Conservation (phyloP, 352 stramenopile species). For the Phytophthora uliginosa region DNA sequence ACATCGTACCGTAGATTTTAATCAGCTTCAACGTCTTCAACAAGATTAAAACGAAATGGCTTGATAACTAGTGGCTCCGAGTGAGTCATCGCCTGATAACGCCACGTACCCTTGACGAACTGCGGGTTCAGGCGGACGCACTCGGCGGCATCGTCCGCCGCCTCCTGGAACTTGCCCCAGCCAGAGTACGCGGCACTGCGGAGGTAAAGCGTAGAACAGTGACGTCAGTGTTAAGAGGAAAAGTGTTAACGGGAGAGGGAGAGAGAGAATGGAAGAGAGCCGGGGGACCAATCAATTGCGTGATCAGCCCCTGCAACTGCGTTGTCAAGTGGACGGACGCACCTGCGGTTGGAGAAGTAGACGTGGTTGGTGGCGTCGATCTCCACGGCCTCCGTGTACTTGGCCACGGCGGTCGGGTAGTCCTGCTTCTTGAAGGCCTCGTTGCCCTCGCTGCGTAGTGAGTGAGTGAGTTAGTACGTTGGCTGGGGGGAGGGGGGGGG, state of each 20-base stretch:
- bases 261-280: neutral
- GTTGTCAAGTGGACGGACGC: neutral
- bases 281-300: neutral
- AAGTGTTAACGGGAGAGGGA: slow-evolving; percentile 5
- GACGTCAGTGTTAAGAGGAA: slow-evolving; percentile 10
- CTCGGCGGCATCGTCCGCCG: slow-evolving; percentile 85
- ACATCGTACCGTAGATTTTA: slow-evolving; percentile 20
- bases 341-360: slow-evolving; percentile 96
- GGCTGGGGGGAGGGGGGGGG: neutral
- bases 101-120: slow-evolving; percentile 92
- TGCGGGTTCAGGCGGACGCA: slow-evolving; percentile 94
- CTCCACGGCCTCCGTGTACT: slow-evolving; percentile 94
- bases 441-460: slow-evolving; percentile 90
- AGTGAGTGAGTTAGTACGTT: slow-evolving; percentile 1
- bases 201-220: too few relatives aligned
- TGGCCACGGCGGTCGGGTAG: slow-evolving; percentile 90
- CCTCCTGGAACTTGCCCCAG: slow-evolving; percentile 81
- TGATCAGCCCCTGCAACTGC: neutral
- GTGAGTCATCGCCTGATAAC: slow-evolving; percentile 3
- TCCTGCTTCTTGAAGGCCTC: slow-evolving; percentile 95
- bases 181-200: slow-evolving; percentile 75
- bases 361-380: slow-evolving; percentile 92
- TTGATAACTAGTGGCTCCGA: slow-evolving; percentile 11
- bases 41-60: slow-evolving; percentile 13
- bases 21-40: slow-evolving; percentile 17